phyloP scores from a whole-genome alignment of 176 grass and related monocot species.

The Ampelocalamus luodianensis region DNA sequence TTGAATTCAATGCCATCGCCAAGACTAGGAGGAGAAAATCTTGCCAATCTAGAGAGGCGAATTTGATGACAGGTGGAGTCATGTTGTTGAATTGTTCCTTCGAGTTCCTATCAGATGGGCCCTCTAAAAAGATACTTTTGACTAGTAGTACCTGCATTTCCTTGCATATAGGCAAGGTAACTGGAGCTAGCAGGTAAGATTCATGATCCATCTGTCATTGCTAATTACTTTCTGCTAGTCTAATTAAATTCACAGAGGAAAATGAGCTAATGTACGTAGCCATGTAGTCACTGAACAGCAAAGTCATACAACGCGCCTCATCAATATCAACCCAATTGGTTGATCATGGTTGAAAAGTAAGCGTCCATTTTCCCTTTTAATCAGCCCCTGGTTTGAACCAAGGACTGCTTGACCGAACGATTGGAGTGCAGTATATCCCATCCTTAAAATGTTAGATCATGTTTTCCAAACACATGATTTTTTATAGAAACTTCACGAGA shows the following conservation, averaged over 20 bases:
- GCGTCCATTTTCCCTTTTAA: background rate
- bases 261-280: background rate
- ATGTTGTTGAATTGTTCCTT: constrained; percentile 34
- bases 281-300: background rate
- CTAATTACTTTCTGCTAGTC: background rate
- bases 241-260: background rate
- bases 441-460: background rate
- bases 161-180: constrained; percentile 41
- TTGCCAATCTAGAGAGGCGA: constrained; percentile 6
- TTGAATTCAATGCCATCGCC: constrained; percentile 33
- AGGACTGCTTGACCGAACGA: background rate
- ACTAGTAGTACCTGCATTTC: constrained; percentile 16
- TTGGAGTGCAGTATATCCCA: background rate
- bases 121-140: constrained; percentile 29
- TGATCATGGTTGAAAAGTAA: background rate
- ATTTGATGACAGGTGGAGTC: constrained; percentile 25
- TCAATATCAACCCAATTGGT: background rate
- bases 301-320: background rate
- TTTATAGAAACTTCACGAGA: background rate
- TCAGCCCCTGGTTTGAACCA: background rate
- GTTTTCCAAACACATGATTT: background rate
- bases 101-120: constrained; percentile 28
- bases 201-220: constrained; percentile 1
- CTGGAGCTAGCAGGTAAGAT: background rate
- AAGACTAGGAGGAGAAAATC: constrained; percentile 34